These are phyloP conservation scores for Coleophoma cylindrospora DNA, from an alignment of 2,329 filamentous ascomycete genomes.

Conservation along the genomic window DNA sequence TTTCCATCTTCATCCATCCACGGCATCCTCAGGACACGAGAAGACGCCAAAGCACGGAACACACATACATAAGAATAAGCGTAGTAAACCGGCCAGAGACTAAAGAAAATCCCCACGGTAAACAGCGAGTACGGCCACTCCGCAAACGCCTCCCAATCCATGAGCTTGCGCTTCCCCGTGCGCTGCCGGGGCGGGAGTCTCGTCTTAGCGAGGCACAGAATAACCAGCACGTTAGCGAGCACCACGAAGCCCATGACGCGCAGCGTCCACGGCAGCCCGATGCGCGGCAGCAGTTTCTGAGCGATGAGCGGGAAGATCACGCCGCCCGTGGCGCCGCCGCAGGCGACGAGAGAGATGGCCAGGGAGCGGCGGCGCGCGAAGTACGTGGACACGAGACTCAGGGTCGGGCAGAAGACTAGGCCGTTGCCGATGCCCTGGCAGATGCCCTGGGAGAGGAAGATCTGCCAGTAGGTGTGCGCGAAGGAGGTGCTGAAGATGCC, in stretches of 20 bases:
- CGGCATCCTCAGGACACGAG: no score
- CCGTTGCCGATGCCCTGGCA: conserved; percentile 32
- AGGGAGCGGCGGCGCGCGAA: conserved; percentile 17
- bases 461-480: conserved; percentile 30
- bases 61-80: conserved; percentile 32
- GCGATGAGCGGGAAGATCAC: conserved; percentile 35
- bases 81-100: conserved; percentile 36
- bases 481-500: conserved; percentile 31
- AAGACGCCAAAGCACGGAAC: no score
- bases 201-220: conserved; percentile 23
- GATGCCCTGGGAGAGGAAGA: conserved; percentile 34
- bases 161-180: conserved; percentile 29
- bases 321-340: conserved; percentile 29
- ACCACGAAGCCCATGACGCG: conserved; percentile 36
- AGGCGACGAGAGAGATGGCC: conserved; percentile 26
- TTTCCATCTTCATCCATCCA: no score
- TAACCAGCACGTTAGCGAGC: conserved; percentile 28
- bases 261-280: conserved; percentile 36
- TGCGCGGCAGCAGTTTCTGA: conserved; percentile 26
- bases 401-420: conserved; percentile 29
- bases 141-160: conserved; percentile 33
- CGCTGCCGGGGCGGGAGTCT: conserved; percentile 12
- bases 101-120: conserved; percentile 31
- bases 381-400: conserved; percentile 25
- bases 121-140: conserved; percentile 37